Percentiles rank a stretch among this genome's conserved stretches.
Evolutionary conservation across 2,329 filamentous ascomycete genomes (phyloP).

Genomic region (Penicillium sp.): DNA sequence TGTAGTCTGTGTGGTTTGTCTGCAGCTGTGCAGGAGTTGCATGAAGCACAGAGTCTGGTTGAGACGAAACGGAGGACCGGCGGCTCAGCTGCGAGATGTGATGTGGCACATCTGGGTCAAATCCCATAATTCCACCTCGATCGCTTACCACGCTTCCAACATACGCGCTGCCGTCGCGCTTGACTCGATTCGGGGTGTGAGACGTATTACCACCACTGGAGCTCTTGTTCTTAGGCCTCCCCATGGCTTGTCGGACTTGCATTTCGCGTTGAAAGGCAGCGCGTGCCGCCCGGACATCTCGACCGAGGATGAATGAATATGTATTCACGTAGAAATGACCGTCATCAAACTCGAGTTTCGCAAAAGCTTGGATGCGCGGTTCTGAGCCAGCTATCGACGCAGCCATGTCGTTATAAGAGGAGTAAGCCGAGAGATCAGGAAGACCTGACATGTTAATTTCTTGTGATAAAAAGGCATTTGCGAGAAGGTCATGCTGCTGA

Average conservation of each 20-base stretch:
- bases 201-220: constrained; percentile 43
- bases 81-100: constrained; percentile 39
- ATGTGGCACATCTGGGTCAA: constrained; percentile 40
- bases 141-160: constrained; percentile 53
- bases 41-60: constrained; percentile 35
- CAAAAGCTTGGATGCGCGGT: constrained; percentile 55
- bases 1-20: constrained; percentile 40
- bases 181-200: constrained; percentile 43
- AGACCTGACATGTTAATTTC: constrained; percentile 23
- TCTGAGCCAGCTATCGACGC: constrained; percentile 39
- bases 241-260: constrained; percentile 38
- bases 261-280: constrained; percentile 44
- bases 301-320: constrained; percentile 59
- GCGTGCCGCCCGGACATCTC: constrained; percentile 53
- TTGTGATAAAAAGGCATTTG: constrained; percentile 36
- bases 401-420: constrained; percentile 25
- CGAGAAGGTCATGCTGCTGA: constrained; percentile 38
- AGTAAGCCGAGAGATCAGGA: constrained; percentile 27
- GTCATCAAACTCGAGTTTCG: constrained; percentile 62
- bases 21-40: constrained; percentile 37
- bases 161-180: constrained; percentile 42
- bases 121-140: constrained; percentile 52
- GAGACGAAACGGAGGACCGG: constrained; percentile 51
- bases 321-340: constrained; percentile 64
- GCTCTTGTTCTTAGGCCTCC: constrained; percentile 42